Evolutionary conservation across 73 alveolate genomes (phyloP).

Genomic region (Paramecium biaurelia): DNA sequence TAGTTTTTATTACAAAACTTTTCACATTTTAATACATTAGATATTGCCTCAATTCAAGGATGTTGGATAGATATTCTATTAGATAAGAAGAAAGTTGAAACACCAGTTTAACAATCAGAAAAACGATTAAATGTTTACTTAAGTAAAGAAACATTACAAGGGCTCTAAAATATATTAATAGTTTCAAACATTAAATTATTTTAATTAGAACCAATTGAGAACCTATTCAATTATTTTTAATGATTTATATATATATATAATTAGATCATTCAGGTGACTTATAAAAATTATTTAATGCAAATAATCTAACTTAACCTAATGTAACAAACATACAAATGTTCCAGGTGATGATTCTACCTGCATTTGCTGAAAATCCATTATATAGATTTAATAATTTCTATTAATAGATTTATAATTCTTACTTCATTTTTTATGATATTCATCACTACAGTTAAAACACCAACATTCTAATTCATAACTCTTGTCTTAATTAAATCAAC

Average conservation of each 20-base stretch:
- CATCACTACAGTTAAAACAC: conserved; percentile 55
- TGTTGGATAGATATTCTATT: not conserved
- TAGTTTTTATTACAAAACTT: not conserved
- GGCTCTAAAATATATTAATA: not conserved
- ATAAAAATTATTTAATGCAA: not conserved
- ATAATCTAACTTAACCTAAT: conserved; percentile 66
- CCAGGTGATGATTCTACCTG: conserved; percentile 72
- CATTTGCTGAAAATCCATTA: conserved; percentile 65
- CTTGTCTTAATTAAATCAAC: conserved; percentile 76
- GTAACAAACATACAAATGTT: conserved; percentile 71
- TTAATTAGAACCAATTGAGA: not conserved
- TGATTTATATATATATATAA: not conserved
- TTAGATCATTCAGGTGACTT: not conserved
- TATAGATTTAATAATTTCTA: not conserved
- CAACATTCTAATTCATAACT: conserved; percentile 71
- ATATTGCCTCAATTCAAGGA: not conserved
- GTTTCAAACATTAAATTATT: not conserved
- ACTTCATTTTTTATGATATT: not conserved
- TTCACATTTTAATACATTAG: not conserved
- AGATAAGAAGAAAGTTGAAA: not conserved
- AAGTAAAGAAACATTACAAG: not conserved
- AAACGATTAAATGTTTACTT: not conserved
- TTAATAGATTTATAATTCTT: not conserved
- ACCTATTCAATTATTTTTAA: not conserved
- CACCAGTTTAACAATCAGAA: not conserved